A percentile compares a stretch with the other conserved stretches of the same genome.
Conservation (phyloP, 2,329 filamentous ascomycete genomes). For the Aspergillus novofumigatus region DNA sequence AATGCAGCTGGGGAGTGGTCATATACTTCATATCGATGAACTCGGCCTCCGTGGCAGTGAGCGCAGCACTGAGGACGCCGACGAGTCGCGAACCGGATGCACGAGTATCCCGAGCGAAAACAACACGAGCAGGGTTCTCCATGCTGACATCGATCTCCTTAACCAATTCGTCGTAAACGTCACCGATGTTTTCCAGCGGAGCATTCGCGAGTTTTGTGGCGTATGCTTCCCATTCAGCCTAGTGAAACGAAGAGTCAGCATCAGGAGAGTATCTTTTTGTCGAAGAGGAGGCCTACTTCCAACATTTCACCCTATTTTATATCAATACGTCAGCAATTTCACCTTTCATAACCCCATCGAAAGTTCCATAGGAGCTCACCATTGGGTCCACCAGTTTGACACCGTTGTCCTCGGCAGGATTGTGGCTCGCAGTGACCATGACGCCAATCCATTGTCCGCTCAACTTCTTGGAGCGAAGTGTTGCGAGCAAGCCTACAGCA, state of each 20-base stretch:
- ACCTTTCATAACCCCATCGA: neutral
- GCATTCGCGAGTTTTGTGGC: constrained; percentile 89
- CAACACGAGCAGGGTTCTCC: constrained; percentile 67
- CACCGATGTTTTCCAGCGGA: constrained; percentile 67
- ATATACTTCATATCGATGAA: constrained; percentile 83
- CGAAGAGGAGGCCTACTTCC: constrained; percentile 54
- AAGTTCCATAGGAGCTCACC: constrained; percentile 40
- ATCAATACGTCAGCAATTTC: constrained; percentile 9
- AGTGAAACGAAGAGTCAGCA: constrained; percentile 19
- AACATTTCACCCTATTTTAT: constrained; percentile 77
- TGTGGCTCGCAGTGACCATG: constrained; percentile 94
- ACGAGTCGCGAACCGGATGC: constrained; percentile 85
- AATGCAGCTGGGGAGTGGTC: constrained; percentile 97
- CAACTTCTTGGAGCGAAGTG: constrained; percentile 83
- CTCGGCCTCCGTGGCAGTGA: constrained; percentile 70
- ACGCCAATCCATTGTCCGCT: constrained; percentile 89
- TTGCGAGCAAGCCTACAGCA: constrained; percentile 83
- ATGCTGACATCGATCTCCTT: constrained; percentile 72
- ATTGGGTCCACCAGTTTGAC: constrained; percentile 96
- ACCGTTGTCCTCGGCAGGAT: constrained; percentile 83
- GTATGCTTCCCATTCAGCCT: constrained; percentile 82
- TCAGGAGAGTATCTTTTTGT: neutral
- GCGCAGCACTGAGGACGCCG: constrained; percentile 70
- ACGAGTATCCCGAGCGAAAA: constrained; percentile 89
- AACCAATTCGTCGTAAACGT: constrained; percentile 72